Evolutionary conservation across 768 basidiomycete species (phyloP).

Genomic region (Leccinum sublutescens): DNA sequence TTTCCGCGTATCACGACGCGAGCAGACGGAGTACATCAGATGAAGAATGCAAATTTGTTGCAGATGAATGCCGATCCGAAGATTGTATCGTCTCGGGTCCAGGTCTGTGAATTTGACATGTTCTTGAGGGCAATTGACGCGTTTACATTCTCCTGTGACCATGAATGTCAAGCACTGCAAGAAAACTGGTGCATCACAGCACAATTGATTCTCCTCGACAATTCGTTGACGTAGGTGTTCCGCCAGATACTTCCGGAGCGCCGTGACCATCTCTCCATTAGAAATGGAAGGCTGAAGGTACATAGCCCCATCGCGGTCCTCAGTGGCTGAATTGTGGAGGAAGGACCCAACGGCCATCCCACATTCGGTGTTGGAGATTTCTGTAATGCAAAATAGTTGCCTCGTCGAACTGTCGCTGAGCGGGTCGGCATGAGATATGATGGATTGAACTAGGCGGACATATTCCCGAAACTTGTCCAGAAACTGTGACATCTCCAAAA

Average conservation of each 20-base stretch:
- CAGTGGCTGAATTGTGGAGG: constrained; percentile 1
- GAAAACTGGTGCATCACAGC: constrained; percentile 32
- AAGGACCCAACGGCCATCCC: constrained; percentile 6
- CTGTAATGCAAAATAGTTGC: constrained; percentile 26
- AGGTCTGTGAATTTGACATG: constrained; percentile 33
- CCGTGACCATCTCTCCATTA: constrained; percentile 18
- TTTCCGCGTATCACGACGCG: neutral
- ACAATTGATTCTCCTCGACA: constrained; percentile 33
- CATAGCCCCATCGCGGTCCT: neutral
- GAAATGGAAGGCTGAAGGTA: constrained; percentile 4
- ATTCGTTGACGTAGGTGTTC: constrained; percentile 30
- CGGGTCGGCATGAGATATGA: constrained; percentile 9
- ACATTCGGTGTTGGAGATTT: constrained; percentile 12
- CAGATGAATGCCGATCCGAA: constrained; percentile 43
- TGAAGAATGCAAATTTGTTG: constrained; percentile 51
- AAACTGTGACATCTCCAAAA: constrained; percentile 17
- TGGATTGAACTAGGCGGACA: neutral
- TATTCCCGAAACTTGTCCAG: constrained; percentile 7
- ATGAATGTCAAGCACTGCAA: constrained; percentile 40
- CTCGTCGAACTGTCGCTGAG: constrained; percentile 18
- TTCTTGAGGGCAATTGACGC: constrained; percentile 34
- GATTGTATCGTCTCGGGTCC: constrained; percentile 38
- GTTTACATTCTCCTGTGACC: constrained; percentile 33
- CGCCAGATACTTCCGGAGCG: constrained; percentile 27
- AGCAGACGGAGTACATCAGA: constrained; percentile 19